Conservation (phyloP, 2,329 filamentous ascomycete species). For the Paecilomyces formosus region DNA sequence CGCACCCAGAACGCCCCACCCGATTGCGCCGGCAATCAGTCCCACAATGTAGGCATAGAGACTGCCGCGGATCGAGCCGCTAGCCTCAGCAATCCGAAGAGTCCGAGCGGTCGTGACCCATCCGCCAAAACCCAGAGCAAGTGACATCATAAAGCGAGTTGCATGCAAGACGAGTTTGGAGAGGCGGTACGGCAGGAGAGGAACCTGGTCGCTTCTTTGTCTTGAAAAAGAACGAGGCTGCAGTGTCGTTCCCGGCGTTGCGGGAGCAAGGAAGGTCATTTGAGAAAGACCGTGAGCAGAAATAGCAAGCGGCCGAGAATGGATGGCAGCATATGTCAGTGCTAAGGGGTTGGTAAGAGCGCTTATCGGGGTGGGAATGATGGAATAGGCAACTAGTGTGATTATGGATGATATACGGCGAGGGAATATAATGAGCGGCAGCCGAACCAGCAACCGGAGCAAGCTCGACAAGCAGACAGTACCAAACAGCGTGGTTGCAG, state of each 20-base stretch:
- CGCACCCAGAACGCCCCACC: slow-evolving; percentile 84
- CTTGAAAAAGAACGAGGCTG: slow-evolving; percentile 38
- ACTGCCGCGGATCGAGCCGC: slow-evolving; percentile 57
- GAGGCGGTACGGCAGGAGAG: slow-evolving; percentile 78
- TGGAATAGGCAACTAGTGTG: slow-evolving; percentile 65
- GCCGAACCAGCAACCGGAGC: slow-evolving; percentile 68
- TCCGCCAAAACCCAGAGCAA: slow-evolving; percentile 84
- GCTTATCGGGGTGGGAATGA: slow-evolving; percentile 78
- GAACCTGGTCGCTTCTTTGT: slow-evolving; percentile 32
- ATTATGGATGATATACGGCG: slow-evolving; percentile 62
- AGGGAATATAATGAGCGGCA: slow-evolving; percentile 79
- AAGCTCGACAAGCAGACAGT: slow-evolving; percentile 86
- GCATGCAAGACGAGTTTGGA: slow-evolving; percentile 88
- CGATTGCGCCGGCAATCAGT: slow-evolving; percentile 85
- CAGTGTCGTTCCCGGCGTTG: slow-evolving; percentile 59
- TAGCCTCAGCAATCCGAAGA: slow-evolving; percentile 53
- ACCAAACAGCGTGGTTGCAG: slow-evolving; percentile 79
- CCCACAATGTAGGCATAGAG: slow-evolving; percentile 93
- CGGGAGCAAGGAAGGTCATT: slow-evolving; percentile 70
- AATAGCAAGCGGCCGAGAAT: slow-evolving; percentile 71
- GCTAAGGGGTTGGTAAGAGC: slow-evolving; percentile 85
- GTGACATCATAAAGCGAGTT: slow-evolving; percentile 83
- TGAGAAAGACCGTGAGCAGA: slow-evolving; percentile 74
- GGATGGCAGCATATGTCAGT: slow-evolving; percentile 87
- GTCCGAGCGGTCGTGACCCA: slow-evolving; percentile 90